phyloP scores from a whole-genome alignment of 2,329 filamentous ascomycete genomes.

The Neurospora crassa region DNA sequence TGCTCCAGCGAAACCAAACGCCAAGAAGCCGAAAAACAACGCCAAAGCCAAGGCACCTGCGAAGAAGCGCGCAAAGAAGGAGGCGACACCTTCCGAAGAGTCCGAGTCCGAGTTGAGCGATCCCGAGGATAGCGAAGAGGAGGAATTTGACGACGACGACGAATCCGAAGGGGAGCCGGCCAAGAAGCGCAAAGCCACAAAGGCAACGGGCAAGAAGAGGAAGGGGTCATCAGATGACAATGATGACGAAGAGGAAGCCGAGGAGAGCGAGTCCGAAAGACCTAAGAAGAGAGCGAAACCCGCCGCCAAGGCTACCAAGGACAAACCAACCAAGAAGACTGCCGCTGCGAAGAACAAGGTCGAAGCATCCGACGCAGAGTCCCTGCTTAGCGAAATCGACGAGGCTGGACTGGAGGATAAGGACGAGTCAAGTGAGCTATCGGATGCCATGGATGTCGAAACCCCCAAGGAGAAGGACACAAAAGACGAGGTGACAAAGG shows the following conservation, averaged over 20 bases:
- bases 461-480: background rate
- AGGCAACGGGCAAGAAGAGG: slow-evolving; percentile 14
- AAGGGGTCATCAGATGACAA: slow-evolving; percentile 12
- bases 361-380: slow-evolving; percentile 1
- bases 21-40: slow-evolving; percentile 8
- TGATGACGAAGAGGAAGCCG: slow-evolving; percentile 18
- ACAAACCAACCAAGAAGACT: slow-evolving; percentile 11
- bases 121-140: slow-evolving; percentile 1
- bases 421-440: background rate
- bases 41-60: slow-evolving; percentile 9
- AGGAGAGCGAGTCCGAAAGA: slow-evolving; percentile 15
- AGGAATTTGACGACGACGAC: slow-evolving; percentile 12
- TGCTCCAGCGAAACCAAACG: slow-evolving; percentile 4
- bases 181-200: slow-evolving; percentile 23
- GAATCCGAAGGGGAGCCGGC: slow-evolving; percentile 12
- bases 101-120: slow-evolving; percentile 8
- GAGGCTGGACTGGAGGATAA: slow-evolving; percentile 4
- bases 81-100: slow-evolving; percentile 6
- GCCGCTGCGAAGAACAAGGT: slow-evolving; percentile 1
- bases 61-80: slow-evolving; percentile 16
- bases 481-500: slow-evolving; percentile 1
- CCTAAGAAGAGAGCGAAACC: slow-evolving; percentile 5
- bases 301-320: slow-evolving; percentile 1
- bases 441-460: background rate
- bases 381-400: slow-evolving; percentile 9